Base-by-base conservation (phyloP, 192 early-diverging fungal species). In the Dimargaris verticillata region DNA sequence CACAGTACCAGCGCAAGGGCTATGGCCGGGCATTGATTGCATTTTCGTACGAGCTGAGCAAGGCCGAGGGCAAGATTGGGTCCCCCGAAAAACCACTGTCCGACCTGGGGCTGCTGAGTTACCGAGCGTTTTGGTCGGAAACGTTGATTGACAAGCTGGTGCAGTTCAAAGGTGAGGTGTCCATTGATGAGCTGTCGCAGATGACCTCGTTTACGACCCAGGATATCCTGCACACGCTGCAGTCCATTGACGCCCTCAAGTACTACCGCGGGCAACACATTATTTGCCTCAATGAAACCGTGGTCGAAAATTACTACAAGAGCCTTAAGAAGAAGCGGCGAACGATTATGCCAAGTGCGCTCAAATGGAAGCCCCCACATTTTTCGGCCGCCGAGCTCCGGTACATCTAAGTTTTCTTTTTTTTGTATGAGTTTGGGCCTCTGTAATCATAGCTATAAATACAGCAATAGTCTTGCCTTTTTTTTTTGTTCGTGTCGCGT, bases 31-130 rank as follows among this genome's bases (percentile, higher is more conserved):
- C 94, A 41, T 66, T 99, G 61, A 99, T 99, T 60, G 78, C 82
- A 43, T 99, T 99, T 62, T 92, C 89, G n/a, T 99, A 99, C 65
- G 91, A 92, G 72, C 78, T 99, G 49, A 93, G 91, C 28, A 89
- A 90, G 64, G 84, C 87, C 10, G 96, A 99, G 71, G 88, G 87
- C 42, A 87, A 91, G 65, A 72, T 89, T 6, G 96, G 96, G 26
- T 94, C 91, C 20, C 96, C 96, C 0, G 96, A 99, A 60, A 99
- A 99, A 53, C 96, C 96, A 11, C 74, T 99, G 3, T 99, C 96
- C 0, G 96, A 99, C 71, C 77, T 99, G 61, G 96, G 94, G 0
- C 72, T 97, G 42, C 62, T 97, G 38, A 88, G 86, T 14, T 99
- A 99, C 68, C 88, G 94, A 33, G 86, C 91, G 4, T 99, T 89